A percentile compares a stretch with the other conserved stretches of the same genome.
Conservation (phyloP, 192 early-diverging fungal genomes). For the Fimicolochytrium jonesii region DNA sequence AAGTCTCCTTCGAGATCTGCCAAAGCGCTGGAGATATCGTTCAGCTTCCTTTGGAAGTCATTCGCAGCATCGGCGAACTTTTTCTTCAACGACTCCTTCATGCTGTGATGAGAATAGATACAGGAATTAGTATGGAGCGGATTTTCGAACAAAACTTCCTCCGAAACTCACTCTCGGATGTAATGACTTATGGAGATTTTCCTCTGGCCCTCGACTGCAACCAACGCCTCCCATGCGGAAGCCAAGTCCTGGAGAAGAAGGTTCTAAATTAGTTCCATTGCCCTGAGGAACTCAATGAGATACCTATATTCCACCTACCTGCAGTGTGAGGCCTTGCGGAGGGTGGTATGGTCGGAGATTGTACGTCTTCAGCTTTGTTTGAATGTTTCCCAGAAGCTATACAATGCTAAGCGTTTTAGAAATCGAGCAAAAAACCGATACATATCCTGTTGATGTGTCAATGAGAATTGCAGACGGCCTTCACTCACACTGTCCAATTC, state of each 20-base stretch:
- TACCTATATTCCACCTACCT: slow-evolving; percentile 36
- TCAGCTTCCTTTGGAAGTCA: slow-evolving; percentile 67
- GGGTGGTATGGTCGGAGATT: slow-evolving; percentile 82
- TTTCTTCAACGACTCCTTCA: slow-evolving; percentile 74
- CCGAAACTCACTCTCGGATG: slow-evolving; percentile 67
- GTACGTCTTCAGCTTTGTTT: slow-evolving; percentile 95
- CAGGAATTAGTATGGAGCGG: background rate
- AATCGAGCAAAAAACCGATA: too few species aligned
- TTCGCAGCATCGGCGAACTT: slow-evolving; percentile 84
- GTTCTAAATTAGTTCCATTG: background rate
- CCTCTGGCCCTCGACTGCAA: slow-evolving; percentile 69
- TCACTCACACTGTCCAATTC: slow-evolving; percentile 76
- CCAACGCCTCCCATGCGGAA: slow-evolving; percentile 66
- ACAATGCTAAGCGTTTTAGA: background rate
- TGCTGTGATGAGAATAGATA: slow-evolving; percentile 34
- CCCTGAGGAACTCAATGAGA: too few species aligned
- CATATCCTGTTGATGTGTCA: too few species aligned
- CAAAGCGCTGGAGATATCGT: slow-evolving; percentile 62
- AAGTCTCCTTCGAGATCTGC: slow-evolving; percentile 74
- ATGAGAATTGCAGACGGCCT: too few species aligned
- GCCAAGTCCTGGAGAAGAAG: slow-evolving; percentile 65
- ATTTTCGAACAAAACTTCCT: background rate
- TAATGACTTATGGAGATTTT: slow-evolving; percentile 80
- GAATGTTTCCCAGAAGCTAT: slow-evolving; percentile 86
- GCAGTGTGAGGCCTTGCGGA: slow-evolving; percentile 62